A percentile compares a stretch with the other conserved stretches of the same genome.
phyloP scores from a whole-genome alignment of 169 alveolate species.

The Plasmodium sp. region DNA sequence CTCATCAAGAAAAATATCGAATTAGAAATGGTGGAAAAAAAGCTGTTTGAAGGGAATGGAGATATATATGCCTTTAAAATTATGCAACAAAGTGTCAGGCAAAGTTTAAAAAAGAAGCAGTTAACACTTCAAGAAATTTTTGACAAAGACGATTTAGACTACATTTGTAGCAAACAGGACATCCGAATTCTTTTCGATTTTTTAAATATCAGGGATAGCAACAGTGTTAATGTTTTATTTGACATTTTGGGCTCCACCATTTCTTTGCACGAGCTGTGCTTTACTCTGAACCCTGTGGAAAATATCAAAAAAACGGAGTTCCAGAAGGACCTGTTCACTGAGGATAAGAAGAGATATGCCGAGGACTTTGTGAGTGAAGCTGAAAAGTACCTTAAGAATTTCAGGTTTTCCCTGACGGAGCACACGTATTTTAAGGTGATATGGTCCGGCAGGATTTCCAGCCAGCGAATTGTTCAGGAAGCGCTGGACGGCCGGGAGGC shows the following conservation, averaged over 20 bases:
- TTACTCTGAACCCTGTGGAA: slow-evolving; percentile 45
- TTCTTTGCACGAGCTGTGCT: slow-evolving; percentile 56
- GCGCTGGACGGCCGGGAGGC: background rate
- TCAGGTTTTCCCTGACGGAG: slow-evolving; percentile 36
- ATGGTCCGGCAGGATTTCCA: slow-evolving; percentile 69
- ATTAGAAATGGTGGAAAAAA: slow-evolving; percentile 62
- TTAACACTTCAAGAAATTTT: slow-evolving; percentile 70
- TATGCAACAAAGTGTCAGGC: slow-evolving; percentile 69
- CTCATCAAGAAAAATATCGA: slow-evolving; percentile 27
- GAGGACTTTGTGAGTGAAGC: slow-evolving; percentile 20
- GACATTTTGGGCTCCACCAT: slow-evolving; percentile 68
- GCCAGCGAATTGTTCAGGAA: slow-evolving; percentile 54
- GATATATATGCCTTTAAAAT: slow-evolving; percentile 71
- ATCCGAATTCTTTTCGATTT: slow-evolving; percentile 38
- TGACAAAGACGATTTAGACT: slow-evolving; percentile 57
- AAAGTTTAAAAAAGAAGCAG: slow-evolving; percentile 51
- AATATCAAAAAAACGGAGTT: slow-evolving; percentile 6
- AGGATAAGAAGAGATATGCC: slow-evolving; percentile 2
- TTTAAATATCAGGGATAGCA: slow-evolving; percentile 55
- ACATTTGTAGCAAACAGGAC: slow-evolving; percentile 58
- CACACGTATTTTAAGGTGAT: slow-evolving; percentile 66
- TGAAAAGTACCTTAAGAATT: slow-evolving; percentile 36
- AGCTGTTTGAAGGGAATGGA: slow-evolving; percentile 71
- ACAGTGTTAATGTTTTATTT: slow-evolving; percentile 17
- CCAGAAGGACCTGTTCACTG: slow-evolving; percentile 9